These are phyloP conservation scores for Suhomyces atakaporum DNA, from an alignment of 1,139 yeast species.

Conservation along the genomic window DNA sequence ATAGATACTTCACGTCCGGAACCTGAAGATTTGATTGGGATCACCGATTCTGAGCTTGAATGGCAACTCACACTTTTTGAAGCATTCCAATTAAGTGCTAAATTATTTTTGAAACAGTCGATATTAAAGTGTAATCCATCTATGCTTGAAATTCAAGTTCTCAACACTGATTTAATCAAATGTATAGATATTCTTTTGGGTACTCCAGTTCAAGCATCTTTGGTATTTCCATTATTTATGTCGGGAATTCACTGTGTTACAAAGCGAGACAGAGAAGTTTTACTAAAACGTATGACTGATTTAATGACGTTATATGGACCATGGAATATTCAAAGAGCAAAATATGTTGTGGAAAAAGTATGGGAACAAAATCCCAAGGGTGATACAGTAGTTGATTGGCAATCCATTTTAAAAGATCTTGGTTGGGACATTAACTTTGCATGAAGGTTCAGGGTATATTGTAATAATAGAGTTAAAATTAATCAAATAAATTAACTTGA, in stretches of 20 bases:
- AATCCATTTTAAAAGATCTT: constrained; percentile 58
- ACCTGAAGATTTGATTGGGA: constrained; percentile 45
- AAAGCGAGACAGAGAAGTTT: constrained; percentile 48
- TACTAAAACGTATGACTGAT: constrained; percentile 55
- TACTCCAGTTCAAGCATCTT: constrained; percentile 67
- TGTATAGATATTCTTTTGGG: constrained; percentile 65
- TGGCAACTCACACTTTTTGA: constrained; percentile 72
- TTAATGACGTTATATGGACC: constrained; percentile 65
- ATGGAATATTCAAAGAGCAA: constrained; percentile 64
- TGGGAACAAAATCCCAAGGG: constrained; percentile 46
- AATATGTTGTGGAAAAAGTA: constrained; percentile 56
- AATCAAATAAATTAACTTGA: no score
- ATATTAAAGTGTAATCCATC: constrained; percentile 63
- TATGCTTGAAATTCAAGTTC: constrained; percentile 62
- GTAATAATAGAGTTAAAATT: constrained; percentile 1
- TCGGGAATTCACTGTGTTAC: constrained; percentile 71
- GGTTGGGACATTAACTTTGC: constrained; percentile 86
- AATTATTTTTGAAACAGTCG: constrained; percentile 66
- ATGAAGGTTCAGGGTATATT: constrained; percentile 8
- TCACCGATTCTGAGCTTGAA: constrained; percentile 58
- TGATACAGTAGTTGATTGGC: constrained; percentile 59
- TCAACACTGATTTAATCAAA: constrained; percentile 55
- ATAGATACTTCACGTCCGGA: constrained; percentile 60
- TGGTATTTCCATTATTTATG: constrained; percentile 75
- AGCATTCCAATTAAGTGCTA: constrained; percentile 69